Evolutionary conservation across 2,329 filamentous ascomycete genomes (phyloP), one percentile per base, ranked within the genome.

Genomic region (Sarocladium kiliense): DNA sequence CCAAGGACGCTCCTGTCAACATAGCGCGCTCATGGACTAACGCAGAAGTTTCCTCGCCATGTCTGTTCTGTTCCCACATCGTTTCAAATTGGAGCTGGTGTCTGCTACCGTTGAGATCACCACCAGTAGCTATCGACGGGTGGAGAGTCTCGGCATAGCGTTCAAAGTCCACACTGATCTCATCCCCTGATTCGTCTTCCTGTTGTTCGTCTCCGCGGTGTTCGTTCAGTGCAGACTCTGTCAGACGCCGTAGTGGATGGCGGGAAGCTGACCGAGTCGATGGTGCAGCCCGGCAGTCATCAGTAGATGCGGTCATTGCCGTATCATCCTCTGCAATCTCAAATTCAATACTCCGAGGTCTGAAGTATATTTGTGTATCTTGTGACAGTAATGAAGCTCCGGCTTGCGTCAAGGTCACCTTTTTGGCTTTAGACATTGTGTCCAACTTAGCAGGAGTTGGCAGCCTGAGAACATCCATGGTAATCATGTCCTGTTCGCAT

Each of bases 311-410:
- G 10, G 56, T 30, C 10, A 64, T 70, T 39, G 68, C 68, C 16
- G 69, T 71, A 34, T 68, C 61, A 58, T 72, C 70, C 25, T 59
- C 65, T 51, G 66, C 66, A 59, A 72, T 72, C 18, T 67, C 58
- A 41, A 72, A 68, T 16, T 62, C 47, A 14, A 59, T 55, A 12
- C 14, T 54, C 59, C 7, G 36, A 21, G 63, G 58, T 25, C 58
- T 62, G 36, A 72, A 67, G 58, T 70, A 72, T 30, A 57, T 61
- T 27, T 65, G 61, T 54, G 72, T 72, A 16, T 61, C 62, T 44
- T 63, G 60, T n/a, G 57, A 56, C 23, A 55, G 26, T 26, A n/a
- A 14, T 56, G 16, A 18, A 2, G 39, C 27, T 34, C 18, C 27
- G 2, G 19, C 16, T 55, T 56, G 26, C 32, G 34, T 45, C 53